Evolutionary conservation across 495 filamentous ascomycete genomes (phyloP).

Genomic region (Apodospora peruviana): DNA sequence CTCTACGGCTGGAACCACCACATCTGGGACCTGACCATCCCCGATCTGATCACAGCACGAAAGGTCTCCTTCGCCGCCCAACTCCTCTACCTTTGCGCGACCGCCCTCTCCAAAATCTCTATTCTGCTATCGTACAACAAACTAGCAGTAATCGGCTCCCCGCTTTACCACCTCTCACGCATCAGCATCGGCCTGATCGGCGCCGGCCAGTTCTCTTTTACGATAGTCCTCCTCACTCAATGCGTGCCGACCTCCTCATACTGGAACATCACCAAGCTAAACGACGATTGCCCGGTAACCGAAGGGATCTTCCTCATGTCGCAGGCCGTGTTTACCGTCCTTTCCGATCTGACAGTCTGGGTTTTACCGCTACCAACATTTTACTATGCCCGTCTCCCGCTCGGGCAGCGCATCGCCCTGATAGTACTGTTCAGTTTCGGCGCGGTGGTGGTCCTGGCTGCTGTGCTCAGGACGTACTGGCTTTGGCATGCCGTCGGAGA

Average conservation of each 20-base stretch:
- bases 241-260: constrained; percentile 27
- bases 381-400: constrained; percentile 21
- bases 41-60: constrained; percentile 7
- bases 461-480: constrained; percentile 18
- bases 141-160: constrained; percentile 32
- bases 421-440: constrained; percentile 20
- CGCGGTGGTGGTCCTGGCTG: constrained; percentile 17
- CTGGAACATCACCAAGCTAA: constrained; percentile 18
- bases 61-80: constrained; percentile 24
- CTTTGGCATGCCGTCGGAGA: constrained; percentile 16
- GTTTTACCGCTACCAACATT: constrained; percentile 33
- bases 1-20: constrained; percentile 21
- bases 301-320: constrained; percentile 20
- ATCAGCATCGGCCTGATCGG: constrained; percentile 15
- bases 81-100: constrained; percentile 16
- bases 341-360: constrained; percentile 34
- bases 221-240: constrained; percentile 28
- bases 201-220: constrained; percentile 16
- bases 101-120: constrained; percentile 38
- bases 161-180: constrained; percentile 31
- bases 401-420: constrained; percentile 13
- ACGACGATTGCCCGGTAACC: background rate
- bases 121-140: constrained; percentile 47
- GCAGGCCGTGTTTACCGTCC: constrained; percentile 25
- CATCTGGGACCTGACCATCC: constrained; percentile 17